Conservation (phyloP, 2,329 filamentous ascomycete species). For the Pseudodiploospora longispora region DNA sequence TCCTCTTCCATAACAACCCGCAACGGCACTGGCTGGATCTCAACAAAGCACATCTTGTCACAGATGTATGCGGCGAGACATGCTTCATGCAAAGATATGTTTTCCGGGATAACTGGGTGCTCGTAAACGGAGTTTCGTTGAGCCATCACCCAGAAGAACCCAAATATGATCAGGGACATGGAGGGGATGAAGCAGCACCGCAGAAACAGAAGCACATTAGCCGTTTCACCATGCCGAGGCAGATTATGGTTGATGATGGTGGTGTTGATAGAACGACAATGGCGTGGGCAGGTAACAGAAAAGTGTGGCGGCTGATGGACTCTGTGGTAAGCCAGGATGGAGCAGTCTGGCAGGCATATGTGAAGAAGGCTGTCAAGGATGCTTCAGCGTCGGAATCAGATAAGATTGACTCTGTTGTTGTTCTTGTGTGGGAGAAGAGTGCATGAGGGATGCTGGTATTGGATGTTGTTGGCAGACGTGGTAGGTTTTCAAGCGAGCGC, state of each 20-base stretch:
- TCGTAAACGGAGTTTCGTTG: slow-evolving; percentile 39
- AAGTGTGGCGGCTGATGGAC: slow-evolving; percentile 35
- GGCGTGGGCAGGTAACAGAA: slow-evolving; percentile 26
- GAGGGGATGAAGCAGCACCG: slow-evolving; percentile 3
- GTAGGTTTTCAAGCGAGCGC: too few relatives aligned
- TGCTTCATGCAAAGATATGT: slow-evolving; percentile 40
- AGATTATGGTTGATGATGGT: slow-evolving; percentile 24
- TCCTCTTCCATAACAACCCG: slow-evolving; percentile 32
- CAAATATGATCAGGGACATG: slow-evolving; percentile 6
- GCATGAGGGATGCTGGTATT: background rate
- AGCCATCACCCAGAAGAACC: slow-evolving; percentile 33
- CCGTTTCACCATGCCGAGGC: slow-evolving; percentile 15
- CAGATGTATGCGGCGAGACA: slow-evolving; percentile 34
- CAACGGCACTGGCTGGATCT: slow-evolving; percentile 30
- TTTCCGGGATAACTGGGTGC: slow-evolving; percentile 38
- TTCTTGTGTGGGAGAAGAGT: slow-evolving; percentile 31
- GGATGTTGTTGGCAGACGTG: too few relatives aligned
- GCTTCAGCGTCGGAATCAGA: slow-evolving; percentile 14
- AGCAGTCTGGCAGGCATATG: slow-evolving; percentile 39
- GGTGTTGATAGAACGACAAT: slow-evolving; percentile 22
- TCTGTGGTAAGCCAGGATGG: slow-evolving; percentile 25
- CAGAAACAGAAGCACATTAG: slow-evolving; percentile 6
- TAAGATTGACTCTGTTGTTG: slow-evolving; percentile 30
- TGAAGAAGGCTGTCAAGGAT: slow-evolving; percentile 21
- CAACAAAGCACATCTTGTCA: slow-evolving; percentile 33